Evolutionary conservation across 1,139 yeast species (phyloP).

Genomic region (Taphrina flavorubra): DNA sequence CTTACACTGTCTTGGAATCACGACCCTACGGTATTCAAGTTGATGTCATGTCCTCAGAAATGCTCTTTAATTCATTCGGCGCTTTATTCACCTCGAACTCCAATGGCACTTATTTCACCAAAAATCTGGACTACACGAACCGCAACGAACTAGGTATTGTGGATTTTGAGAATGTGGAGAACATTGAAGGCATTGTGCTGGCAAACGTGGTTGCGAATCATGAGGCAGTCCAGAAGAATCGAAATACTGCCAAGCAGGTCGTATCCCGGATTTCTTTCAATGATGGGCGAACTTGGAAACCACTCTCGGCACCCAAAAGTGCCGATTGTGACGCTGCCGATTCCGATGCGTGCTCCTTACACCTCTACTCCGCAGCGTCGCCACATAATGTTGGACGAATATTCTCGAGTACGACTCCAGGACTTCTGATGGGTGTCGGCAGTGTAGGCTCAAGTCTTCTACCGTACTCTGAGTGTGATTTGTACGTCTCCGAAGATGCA

Average conservation of each 20-base stretch:
- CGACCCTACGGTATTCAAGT: constrained; percentile 64
- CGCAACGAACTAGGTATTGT: constrained; percentile 54
- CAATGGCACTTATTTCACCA: constrained; percentile 63
- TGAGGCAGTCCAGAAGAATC: constrained; percentile 45
- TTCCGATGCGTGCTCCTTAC: constrained; percentile 62
- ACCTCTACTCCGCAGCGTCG: constrained; percentile 60
- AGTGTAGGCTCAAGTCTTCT: constrained; percentile 50
- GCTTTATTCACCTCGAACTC: constrained; percentile 67
- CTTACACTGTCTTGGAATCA: constrained; percentile 63
- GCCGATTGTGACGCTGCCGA: constrained; percentile 53
- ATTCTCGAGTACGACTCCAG: constrained; percentile 68
- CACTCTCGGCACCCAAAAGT: constrained; percentile 55
- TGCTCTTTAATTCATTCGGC: constrained; percentile 49
- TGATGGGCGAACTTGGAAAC: constrained; percentile 69
- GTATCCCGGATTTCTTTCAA: constrained; percentile 63
- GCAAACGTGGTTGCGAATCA: constrained; percentile 55
- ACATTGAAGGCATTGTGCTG: constrained; percentile 75
- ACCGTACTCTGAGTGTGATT: constrained; percentile 50
- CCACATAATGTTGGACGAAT: constrained; percentile 63
- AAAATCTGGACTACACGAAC: constrained; percentile 57
- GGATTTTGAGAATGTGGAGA: constrained; percentile 60
- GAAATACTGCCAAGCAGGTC: constrained; percentile 48
- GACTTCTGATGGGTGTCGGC: constrained; percentile 63
- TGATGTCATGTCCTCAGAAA: constrained; percentile 53
- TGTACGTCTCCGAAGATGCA: constrained; percentile 74